Base-by-base conservation (phyloP, 208 protist species). In the Trypanosoma caninum region DNA sequence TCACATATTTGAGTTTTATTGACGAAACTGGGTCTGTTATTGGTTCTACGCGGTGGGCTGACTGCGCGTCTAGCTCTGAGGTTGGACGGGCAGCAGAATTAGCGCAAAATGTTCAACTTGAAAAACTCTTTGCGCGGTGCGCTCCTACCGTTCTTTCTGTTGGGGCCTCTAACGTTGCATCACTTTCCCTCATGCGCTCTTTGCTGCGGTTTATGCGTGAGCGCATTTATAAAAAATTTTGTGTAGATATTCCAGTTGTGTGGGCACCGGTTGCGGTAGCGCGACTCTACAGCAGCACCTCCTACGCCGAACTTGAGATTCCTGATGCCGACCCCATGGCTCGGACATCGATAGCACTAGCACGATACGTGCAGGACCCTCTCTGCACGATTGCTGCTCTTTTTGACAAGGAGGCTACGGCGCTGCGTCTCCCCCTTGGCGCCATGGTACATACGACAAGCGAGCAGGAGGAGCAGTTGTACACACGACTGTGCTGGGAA, bases 351-450 rank as follows among this genome's bases (percentile, higher is more conserved):
- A 46, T 89, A 8, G 74, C 69, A 2, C 67, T 90, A 18, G 88
- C 84, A 13, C 74, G 84, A 14, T 86, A 80, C 64, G 72, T 89
- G 42, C 88, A 91, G 48, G 82, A 94, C 65, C 88, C 88, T 23
- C 65, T 92, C 23, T 64, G 60, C 41, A 65, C 72, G n/a, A 54
- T 91, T 34, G 70, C 68, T 59, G 45, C 77, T 3, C 58, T 94
- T 30, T 94, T 94, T 68, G 88, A 94, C 54, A 70, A 57, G 2
- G 71, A 78, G 41, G 65, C 75, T 37, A 89, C 84, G 6, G 72
- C 76, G 4, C 65, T 91, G 55, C 79, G 80, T 56, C 72, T 90
- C 28, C 82, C 74, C 46, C 69, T 71, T 58, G 74, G 69, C 34
- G 62, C 52, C 18, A 22, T 20, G 7, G 56, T 48, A 9, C 68